Conservation (phyloP, 176 grass and related monocot species). For the Triticum monococcum region DNA sequence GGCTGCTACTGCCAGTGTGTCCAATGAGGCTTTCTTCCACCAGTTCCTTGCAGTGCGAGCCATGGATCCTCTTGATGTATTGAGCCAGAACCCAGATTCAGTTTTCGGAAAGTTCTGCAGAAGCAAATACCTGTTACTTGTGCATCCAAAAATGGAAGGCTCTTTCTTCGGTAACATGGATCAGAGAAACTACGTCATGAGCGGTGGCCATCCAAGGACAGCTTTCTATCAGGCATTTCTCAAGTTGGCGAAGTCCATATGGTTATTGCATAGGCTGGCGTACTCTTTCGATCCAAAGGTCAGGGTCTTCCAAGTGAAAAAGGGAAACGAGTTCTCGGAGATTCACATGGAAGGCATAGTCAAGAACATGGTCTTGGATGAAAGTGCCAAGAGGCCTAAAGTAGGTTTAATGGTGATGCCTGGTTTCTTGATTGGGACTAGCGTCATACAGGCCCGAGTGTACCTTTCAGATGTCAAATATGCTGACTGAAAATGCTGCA, state of each 20-base stretch:
- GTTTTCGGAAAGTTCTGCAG: conserved; percentile 88
- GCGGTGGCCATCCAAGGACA: conserved; percentile 86
- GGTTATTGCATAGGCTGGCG: conserved; percentile 78
- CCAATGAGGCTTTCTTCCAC: conserved; percentile 78
- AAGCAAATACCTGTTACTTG: conserved; percentile 69
- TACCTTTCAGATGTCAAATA: conserved; percentile 71
- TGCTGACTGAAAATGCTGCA: conserved; percentile 49
- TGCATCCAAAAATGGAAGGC: conserved; percentile 93
- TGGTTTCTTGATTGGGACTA: conserved; percentile 77
- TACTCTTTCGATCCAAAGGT: conserved; percentile 73
- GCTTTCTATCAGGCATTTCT: conserved; percentile 95
- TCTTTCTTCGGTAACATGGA: conserved; percentile 88
- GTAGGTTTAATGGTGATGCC: conserved; percentile 95
- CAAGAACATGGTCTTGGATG: conserved; percentile 61
- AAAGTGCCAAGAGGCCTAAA: conserved; percentile 57
- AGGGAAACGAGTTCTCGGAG: conserved; percentile 63
- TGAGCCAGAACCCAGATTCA: conserved; percentile 86
- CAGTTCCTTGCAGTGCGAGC: conserved; percentile 77
- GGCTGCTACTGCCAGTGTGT: conserved; percentile 40
- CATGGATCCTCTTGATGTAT: conserved; percentile 95
- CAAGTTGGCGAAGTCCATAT: conserved; percentile 80
- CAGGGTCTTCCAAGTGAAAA: conserved; percentile 71
- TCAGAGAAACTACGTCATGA: conserved; percentile 89
- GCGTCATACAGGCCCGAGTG: conserved; percentile 64
- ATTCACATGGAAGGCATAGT: conserved; percentile 89